Conservation (phyloP, 2,329 filamentous ascomycete species). For the Penicillium oxalicum region DNA sequence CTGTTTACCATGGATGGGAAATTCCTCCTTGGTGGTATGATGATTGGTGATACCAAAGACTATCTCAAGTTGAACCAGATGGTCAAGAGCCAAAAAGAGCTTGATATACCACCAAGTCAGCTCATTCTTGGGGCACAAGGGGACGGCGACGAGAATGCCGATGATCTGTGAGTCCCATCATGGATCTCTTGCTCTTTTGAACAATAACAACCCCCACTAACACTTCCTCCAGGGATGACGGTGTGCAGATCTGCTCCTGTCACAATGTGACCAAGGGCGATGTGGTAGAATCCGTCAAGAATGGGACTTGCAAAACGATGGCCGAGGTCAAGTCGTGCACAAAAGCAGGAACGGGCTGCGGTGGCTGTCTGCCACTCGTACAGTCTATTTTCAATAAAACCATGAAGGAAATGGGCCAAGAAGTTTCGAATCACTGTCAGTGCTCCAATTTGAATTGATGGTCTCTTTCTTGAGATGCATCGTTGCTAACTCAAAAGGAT, state of each 20-base stretch:
- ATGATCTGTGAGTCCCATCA: slow-evolving; percentile 55
- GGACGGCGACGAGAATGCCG: slow-evolving; percentile 65
- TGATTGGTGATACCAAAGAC: slow-evolving; percentile 88
- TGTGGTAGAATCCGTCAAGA: slow-evolving; percentile 64
- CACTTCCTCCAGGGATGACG: slow-evolving; percentile 52
- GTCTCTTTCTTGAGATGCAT: too few species aligned
- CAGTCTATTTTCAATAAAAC: slow-evolving; percentile 86
- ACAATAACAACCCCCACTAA: slow-evolving; percentile 10
- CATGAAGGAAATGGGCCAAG: slow-evolving; percentile 77
- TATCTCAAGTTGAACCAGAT: slow-evolving; percentile 84
- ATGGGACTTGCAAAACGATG: slow-evolving; percentile 73
- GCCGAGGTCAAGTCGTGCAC: slow-evolving; percentile 82
- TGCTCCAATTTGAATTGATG: neutral
- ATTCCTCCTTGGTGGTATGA: slow-evolving; percentile 90
- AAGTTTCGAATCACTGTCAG: slow-evolving; percentile 69
- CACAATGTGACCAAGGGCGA: slow-evolving; percentile 89
- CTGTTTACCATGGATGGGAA: slow-evolving; percentile 85
- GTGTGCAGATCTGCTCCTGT: slow-evolving; percentile 86
- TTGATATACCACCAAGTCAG: slow-evolving; percentile 72
- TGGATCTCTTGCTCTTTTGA: too few species aligned
- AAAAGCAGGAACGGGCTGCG: slow-evolving; percentile 85
- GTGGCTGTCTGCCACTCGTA: slow-evolving; percentile 82
- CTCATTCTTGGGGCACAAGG: slow-evolving; percentile 75
- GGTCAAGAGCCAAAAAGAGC: slow-evolving; percentile 73
- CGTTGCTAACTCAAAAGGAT: neutral